phyloP scores from a whole-genome alignment of 345 rosid species.

The Ceriops decandra region DNA sequence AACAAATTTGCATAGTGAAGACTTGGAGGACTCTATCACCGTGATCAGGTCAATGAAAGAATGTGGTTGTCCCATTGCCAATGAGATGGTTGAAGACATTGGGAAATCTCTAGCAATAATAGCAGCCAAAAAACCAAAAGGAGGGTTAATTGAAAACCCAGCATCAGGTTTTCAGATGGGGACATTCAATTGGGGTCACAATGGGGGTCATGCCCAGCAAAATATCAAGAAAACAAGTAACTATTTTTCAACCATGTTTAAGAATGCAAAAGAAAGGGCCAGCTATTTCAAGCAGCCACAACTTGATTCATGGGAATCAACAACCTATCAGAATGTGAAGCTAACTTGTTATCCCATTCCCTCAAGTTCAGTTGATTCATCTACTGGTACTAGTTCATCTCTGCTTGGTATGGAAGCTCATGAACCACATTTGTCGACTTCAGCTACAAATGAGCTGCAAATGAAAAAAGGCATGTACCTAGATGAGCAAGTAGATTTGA shows the following conservation, averaged over 20 bases:
- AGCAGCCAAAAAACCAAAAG: conserved; percentile 61
- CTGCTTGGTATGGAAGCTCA: conserved; percentile 39
- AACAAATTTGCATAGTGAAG: conserved; percentile 64
- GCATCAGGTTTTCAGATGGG: conserved; percentile 36
- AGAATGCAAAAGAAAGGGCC: conserved; percentile 71
- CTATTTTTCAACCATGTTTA: conserved; percentile 61
- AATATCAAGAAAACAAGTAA: conserved; percentile 35
- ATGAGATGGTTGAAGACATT: conserved; percentile 84
- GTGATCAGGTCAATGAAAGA: conserved; percentile 77
- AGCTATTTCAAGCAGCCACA: conserved; percentile 68
- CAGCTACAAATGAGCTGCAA: conserved; percentile 34
- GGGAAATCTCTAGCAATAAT: conserved; percentile 51
- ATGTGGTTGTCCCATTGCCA: conserved; percentile 59
- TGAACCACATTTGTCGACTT: conserved; percentile 48
- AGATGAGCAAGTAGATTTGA: conserved; percentile 24
- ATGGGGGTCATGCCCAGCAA: conserved; percentile 28
- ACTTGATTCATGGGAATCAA: conserved; percentile 47
- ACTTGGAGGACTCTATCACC: conserved; percentile 72
- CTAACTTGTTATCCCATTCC: conserved; percentile 24
- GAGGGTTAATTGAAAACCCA: conserved; percentile 46
- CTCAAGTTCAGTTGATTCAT: conserved; percentile 22
- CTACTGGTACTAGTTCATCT: conserved; percentile 41
- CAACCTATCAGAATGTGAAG: conserved; percentile 23
- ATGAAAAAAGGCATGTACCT: conserved; percentile 4
- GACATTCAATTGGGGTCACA: conserved; percentile 42